phyloP scores from a whole-genome alignment of 306 rosid species.

The Lathyrus tuberosus region DNA sequence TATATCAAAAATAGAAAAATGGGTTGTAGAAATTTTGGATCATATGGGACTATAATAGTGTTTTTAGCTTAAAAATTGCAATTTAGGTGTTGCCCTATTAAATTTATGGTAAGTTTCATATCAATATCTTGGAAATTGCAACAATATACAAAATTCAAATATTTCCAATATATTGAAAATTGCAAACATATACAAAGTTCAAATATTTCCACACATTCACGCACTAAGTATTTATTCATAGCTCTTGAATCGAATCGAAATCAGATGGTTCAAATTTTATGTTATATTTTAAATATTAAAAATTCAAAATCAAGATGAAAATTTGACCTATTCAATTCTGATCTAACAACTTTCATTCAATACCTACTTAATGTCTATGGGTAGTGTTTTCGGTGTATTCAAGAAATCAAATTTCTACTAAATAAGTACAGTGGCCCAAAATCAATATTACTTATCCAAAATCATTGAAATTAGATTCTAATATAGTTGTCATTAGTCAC shows the following conservation, averaged over 20 bases:
- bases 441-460: no score
- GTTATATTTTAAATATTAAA: neutral
- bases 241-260: neutral
- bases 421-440: neutral
- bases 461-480: no score
- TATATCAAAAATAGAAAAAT: neutral
- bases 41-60: neutral
- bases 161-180: neutral
- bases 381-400: neutral
- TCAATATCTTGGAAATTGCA: neutral
- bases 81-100: neutral
- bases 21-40: neutral
- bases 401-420: neutral
- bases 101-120: neutral
- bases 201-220: neutral
- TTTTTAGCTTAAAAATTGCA: constrained; percentile 2
- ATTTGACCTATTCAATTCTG: neutral
- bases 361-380: no score
- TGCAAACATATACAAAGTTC: neutral
- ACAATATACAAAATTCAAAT: neutral
- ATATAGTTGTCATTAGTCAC: no score
- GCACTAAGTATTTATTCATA: neutral
- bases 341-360: neutral
- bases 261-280: neutral
- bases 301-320: neutral